Evolutionary conservation across 306 rosid species (phyloP), one percentile per base, ranked within the genome.

Genomic region (Benincasa hispida): DNA sequence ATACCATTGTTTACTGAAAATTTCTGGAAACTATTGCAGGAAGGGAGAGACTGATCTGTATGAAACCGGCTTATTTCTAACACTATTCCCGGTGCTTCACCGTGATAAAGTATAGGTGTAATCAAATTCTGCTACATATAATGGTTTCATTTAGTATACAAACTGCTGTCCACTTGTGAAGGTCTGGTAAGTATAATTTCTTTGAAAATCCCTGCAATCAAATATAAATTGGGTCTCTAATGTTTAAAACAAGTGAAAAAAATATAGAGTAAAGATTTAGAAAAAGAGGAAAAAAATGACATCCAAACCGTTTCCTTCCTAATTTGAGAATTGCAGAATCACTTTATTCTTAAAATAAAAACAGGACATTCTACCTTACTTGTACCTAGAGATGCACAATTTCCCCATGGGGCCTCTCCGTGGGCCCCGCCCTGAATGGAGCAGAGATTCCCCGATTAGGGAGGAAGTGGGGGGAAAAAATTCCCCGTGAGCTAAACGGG

Each of bases 41-140:
- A 89, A 87, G 82, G 85, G 88, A 37, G 92, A 92, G 79, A 79
- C 85, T 10, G 86, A 83, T 85, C 83, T 90, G 2, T 92, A 87
- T 24, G 97, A 94, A 84, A 92, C 75, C 87, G 91, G 75, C 97
- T 92, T 57, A 87, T 89, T 77, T 92, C 99, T 57, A 77, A 84
- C 56, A 70, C 83, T 48, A 81, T 85, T 72, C 81, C 93, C 77
- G 75, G 68, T 24, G 76, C 87, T 12, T 37, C 90, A 32, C 63
- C 85, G 37, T 82, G 78, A 8, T 86, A 82, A 83, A 45, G 69
- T 50, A 56, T 72, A 66, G 83, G 81, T 77, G 74, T 55, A 82
- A 55, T 77, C 75, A 48, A 51, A 80, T 42, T 73, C 76, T 83
- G 77, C 77, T 59, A 51, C 72, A 77, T 65, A 65, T 83, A 61